Evolutionary conservation across 2,329 filamentous ascomycete species (phyloP).

Genomic region (Alternaria burnsii): DNA sequence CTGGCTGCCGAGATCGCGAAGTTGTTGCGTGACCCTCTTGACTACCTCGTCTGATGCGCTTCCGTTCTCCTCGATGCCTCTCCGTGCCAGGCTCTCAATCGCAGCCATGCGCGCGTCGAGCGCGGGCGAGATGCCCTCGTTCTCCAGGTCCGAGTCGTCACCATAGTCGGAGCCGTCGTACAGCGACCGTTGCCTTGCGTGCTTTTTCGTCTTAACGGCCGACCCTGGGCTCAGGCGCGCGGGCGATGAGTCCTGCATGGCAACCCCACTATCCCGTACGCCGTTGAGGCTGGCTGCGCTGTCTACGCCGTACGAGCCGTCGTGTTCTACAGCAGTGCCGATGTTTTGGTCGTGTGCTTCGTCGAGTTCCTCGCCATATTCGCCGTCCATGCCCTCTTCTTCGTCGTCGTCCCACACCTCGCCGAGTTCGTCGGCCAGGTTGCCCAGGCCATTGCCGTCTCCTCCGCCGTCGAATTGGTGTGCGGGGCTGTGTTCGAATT

Average conservation of each 20-base stretch:
- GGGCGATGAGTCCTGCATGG: conserved; percentile 53
- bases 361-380: conserved; percentile 48
- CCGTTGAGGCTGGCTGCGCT: conserved; percentile 37
- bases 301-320: conserved; percentile 39
- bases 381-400: conserved; percentile 62
- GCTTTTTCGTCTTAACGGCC: conserved; percentile 38
- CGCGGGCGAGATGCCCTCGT: conserved; percentile 71
- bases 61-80: conserved; percentile 71
- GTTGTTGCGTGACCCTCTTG: conserved; percentile 71
- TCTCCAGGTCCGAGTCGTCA: conserved; percentile 74
- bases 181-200: conserved; percentile 58
- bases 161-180: conserved; percentile 81
- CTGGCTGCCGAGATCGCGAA: conserved; percentile 77
- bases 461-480: conserved; percentile 50
- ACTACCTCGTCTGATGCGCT: conserved; percentile 72
- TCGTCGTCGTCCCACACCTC: conserved; percentile 74
- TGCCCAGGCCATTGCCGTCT: conserved; percentile 70
- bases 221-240: conserved; percentile 52
- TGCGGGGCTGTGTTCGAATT: conserved; percentile 51
- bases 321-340: conserved; percentile 47
- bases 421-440: conserved; percentile 81
- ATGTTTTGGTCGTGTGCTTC: conserved; percentile 38
- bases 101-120: conserved; percentile 75
- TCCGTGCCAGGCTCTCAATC: conserved; percentile 72
- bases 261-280: conserved; percentile 57